A percentile compares a stretch with the other conserved stretches of the same genome.
Evolutionary conservation across 1,139 yeast genomes (phyloP).

Genomic region (Hansenula sp.): DNA sequence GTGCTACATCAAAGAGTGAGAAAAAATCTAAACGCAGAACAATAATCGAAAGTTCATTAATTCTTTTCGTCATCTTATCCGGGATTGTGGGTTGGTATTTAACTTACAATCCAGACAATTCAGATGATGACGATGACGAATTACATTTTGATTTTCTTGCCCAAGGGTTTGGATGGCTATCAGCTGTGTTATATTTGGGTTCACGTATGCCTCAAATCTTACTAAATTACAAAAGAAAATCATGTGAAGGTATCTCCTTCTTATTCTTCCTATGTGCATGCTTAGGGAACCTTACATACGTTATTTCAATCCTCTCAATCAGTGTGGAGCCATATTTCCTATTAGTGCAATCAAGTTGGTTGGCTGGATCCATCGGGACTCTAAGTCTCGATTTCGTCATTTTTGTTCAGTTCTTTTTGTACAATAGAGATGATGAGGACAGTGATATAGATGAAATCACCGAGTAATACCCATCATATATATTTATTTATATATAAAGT

Average conservation of each 20-base stretch:
- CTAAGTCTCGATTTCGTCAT: conserved; percentile 78
- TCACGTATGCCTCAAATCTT: conserved; percentile 88
- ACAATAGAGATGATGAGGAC: conserved; percentile 35
- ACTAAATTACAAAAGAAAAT: conserved; percentile 75
- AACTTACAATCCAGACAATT: conserved; percentile 41
- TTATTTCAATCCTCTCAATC: conserved; percentile 74
- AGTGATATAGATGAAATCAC: conserved; percentile 4
- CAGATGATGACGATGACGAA: conserved; percentile 21
- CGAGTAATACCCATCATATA: background rate
- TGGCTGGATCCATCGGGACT: conserved; percentile 89
- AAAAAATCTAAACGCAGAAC: conserved; percentile 15
- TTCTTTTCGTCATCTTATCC: conserved; percentile 61
- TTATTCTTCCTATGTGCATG: conserved; percentile 91
- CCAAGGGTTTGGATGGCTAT: conserved; percentile 87
- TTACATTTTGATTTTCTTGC: conserved; percentile 70
- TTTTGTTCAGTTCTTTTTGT: conserved; percentile 81
- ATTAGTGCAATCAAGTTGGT: conserved; percentile 84
- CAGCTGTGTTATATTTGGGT: conserved; percentile 82
- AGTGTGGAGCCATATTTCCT: conserved; percentile 67
- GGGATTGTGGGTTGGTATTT: conserved; percentile 88
- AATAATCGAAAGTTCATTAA: conserved; percentile 54
- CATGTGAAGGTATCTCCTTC: conserved; percentile 90
- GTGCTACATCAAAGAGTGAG: background rate
- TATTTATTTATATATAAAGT: background rate
- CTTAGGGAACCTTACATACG: conserved; percentile 86